Percentiles rank a stretch among this genome's conserved stretches.
Evolutionary conservation across 306 rosid species (phyloP).

Genomic region (Boehmeria nivea): DNA sequence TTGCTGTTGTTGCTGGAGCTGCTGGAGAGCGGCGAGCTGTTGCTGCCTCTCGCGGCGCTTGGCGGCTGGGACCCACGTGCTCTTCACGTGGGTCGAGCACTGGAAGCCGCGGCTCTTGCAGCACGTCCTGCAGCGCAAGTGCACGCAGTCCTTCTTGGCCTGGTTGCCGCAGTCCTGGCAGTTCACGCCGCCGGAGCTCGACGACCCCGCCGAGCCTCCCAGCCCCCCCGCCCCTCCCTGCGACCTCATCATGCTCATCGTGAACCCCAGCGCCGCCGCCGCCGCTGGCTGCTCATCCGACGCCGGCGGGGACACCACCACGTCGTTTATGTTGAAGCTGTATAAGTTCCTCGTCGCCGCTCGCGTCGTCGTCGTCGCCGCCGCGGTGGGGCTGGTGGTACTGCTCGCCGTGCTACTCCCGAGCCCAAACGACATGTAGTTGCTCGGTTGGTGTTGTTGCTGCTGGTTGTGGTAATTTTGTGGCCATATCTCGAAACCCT

Average conservation of each 20-base stretch:
- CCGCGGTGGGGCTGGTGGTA: not conserved
- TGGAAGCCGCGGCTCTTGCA: constrained; percentile 95
- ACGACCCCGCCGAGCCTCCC: constrained; percentile 10
- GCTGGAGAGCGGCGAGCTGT: constrained; percentile 50
- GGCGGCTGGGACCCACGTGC: constrained; percentile 98
- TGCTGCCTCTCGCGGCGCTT: constrained; percentile 88
- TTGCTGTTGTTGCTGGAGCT: constrained; percentile 32
- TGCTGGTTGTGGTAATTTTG: constrained; percentile 36
- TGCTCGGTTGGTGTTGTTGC: constrained; percentile 26
- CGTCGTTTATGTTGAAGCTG: constrained; percentile 19
- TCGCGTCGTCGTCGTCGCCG: not conserved
- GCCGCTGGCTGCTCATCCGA: constrained; percentile 57
- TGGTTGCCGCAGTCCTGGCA: constrained; percentile 98
- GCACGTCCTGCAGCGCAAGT: constrained; percentile 84
- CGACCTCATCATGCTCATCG: constrained; percentile 42
- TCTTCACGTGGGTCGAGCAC: constrained; percentile 87
- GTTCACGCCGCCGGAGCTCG: constrained; percentile 43
- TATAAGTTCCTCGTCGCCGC: constrained; percentile 14
- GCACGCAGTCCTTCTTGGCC: constrained; percentile 83
- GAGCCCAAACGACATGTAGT: constrained; percentile 56
- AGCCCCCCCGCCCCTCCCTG: constrained; percentile 32
- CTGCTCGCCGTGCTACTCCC: constrained; percentile 45
- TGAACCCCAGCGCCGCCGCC: constrained; percentile 48
- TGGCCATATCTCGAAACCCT: constrained; percentile 89
- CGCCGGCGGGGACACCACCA: constrained; percentile 23